Conservation (phyloP, 148 eudicot species). For the Spergularia bocconei region DNA sequence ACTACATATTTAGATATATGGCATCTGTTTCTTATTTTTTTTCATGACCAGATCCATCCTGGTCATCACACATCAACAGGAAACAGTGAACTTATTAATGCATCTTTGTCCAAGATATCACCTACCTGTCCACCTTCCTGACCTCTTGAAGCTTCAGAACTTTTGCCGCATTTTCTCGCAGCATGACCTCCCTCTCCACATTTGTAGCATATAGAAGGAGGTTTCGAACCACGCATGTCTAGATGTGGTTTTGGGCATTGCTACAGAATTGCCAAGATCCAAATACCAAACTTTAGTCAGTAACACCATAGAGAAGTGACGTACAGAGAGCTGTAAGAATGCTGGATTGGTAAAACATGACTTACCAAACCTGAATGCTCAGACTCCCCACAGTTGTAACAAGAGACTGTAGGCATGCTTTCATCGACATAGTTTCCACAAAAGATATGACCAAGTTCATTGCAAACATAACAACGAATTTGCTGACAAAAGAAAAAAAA, state of each 20-base stretch:
- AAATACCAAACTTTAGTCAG: not conserved
- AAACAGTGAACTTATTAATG: not conserved
- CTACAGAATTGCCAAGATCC: slow-evolving; percentile 8
- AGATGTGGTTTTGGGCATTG: slow-evolving; percentile 30
- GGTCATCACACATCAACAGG: not conserved
- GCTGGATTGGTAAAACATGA: slow-evolving; percentile 5
- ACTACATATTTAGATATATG: not conserved
- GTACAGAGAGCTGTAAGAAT: not conserved
- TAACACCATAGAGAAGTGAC: not conserved
- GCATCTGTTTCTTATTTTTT: not conserved
- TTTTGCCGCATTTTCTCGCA: slow-evolving; percentile 27
- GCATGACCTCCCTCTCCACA: slow-evolving; percentile 35
- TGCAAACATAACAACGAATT: slow-evolving; percentile 47
- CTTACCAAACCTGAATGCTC: slow-evolving; percentile 39
- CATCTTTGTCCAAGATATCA: not conserved
- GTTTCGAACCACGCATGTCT: slow-evolving; percentile 18
- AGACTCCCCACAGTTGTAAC: slow-evolving; percentile 34
- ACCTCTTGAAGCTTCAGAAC: not conserved
- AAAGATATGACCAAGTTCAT: slow-evolving; percentile 41
- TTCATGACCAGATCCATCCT: not conserved
- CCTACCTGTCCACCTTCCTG: slow-evolving; percentile 15
- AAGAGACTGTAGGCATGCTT: slow-evolving; percentile 28
- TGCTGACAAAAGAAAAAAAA: slow-evolving; percentile 28
- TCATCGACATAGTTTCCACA: slow-evolving; percentile 27
- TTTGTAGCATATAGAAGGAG: slow-evolving; percentile 35